Conservation (phyloP, 768 basidiomycete species). For the Termitomyces sp. region DNA sequence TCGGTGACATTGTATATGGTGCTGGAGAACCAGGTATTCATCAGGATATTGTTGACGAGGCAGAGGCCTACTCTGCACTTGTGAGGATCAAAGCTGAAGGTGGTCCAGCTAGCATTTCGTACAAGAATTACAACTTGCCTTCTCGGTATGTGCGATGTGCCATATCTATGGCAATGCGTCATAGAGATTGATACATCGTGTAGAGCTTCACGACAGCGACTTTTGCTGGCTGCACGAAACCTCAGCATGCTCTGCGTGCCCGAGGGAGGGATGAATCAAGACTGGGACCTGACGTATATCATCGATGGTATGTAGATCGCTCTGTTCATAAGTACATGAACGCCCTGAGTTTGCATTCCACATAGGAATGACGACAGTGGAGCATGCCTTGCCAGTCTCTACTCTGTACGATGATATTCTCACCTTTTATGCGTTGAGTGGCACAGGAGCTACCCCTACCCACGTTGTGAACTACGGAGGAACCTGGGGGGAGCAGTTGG, state of each 20-base stretch:
- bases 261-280: conserved; percentile 75
- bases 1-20: conserved; percentile 62
- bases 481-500: conserved; percentile 55
- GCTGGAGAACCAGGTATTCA: conserved; percentile 40
- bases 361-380: conserved; percentile 71
- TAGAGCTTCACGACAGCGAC: conserved; percentile 63
- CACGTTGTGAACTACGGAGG: conserved; percentile 81
- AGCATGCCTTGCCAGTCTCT: conserved; percentile 65
- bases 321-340: too few relatives aligned
- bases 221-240: conserved; percentile 55
- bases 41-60: conserved; percentile 57
- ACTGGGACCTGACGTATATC: conserved; percentile 78
- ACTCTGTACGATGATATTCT: conserved; percentile 62
- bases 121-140: conserved; percentile 75
- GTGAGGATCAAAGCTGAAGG: conserved; percentile 68
- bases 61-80: conserved; percentile 62
- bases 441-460: conserved; percentile 69
- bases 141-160: conserved; percentile 40
- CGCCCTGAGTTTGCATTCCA: not conserved
- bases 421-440: conserved; percentile 57
- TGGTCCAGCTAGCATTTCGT: conserved; percentile 64
- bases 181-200: not conserved
- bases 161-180: not conserved
- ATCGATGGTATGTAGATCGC: conserved; percentile 47
- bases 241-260: conserved; percentile 69